Percentiles rank a stretch among this genome's conserved stretches.
These are phyloP conservation scores for Globisporangium lucens DNA, from an alignment of 352 stramenopile species.

Conservation along the genomic window DNA sequence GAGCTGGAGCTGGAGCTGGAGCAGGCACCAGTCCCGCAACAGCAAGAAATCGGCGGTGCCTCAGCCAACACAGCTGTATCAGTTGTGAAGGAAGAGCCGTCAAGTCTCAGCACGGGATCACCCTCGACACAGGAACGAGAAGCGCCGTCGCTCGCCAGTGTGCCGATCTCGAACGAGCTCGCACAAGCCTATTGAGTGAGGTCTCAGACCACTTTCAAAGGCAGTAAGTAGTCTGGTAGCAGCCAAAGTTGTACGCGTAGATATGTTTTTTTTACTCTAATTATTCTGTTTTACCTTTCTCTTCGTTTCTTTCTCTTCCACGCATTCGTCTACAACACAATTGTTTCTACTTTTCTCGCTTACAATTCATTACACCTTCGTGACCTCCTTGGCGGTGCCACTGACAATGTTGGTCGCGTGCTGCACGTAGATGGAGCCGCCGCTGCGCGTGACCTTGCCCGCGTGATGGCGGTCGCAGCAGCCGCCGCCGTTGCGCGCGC, in stretches of 20 bases:
- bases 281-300: conserved; percentile 3
- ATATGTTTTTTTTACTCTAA: conserved; percentile 12
- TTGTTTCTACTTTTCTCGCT: background rate
- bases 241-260: background rate
- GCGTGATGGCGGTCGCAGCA: conserved; percentile 66
- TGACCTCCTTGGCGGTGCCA: background rate
- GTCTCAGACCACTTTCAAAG: background rate
- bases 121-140: background rate
- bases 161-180: conserved; percentile 14
- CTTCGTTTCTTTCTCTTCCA: background rate
- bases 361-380: background rate
- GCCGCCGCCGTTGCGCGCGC: conserved; percentile 69
- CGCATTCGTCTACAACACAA: background rate
- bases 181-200: conserved; percentile 16
- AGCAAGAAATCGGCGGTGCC: background rate
- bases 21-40: background rate
- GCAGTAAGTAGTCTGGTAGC: background rate
- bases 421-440: conserved; percentile 65
- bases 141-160: background rate
- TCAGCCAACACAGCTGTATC: background rate
- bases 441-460: conserved; percentile 48
- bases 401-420: conserved; percentile 5
- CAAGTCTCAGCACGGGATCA: background rate
- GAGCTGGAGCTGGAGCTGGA: background rate
- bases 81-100: background rate